phyloP scores from a whole-genome alignment of 2,329 filamentous ascomycete species.

The Cladosporium sp. region DNA sequence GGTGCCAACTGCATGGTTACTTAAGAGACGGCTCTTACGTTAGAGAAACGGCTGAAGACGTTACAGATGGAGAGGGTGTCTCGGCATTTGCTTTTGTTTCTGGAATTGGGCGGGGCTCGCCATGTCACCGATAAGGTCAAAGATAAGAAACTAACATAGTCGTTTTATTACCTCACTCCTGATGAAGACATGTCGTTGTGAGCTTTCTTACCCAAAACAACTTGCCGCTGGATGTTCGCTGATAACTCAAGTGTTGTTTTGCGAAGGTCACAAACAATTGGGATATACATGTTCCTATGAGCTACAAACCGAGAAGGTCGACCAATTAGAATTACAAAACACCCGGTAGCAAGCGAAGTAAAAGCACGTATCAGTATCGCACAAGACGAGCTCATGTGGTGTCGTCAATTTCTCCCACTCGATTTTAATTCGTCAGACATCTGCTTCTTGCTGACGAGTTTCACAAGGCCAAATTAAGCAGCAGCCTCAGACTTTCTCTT shows the following conservation, averaged over 20 bases:
- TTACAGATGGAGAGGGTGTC: background rate
- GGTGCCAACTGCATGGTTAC: constrained; percentile 40
- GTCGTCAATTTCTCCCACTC: background rate
- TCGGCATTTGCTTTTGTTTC: background rate
- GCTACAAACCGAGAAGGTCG: background rate
- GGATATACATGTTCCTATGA: background rate
- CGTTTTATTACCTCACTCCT: background rate
- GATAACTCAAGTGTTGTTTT: background rate
- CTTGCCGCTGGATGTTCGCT: background rate
- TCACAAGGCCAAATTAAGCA: constrained; percentile 13
- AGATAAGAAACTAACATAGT: background rate
- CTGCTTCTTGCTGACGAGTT: background rate
- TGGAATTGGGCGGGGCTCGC: background rate
- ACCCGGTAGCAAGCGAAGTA: background rate
- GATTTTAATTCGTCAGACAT: background rate
- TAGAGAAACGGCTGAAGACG: constrained; percentile 12
- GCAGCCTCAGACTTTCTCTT: constrained; percentile 36
- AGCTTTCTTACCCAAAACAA: background rate
- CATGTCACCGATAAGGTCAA: background rate
- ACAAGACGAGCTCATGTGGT: background rate
- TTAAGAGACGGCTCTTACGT: constrained; percentile 6
- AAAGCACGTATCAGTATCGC: background rate
- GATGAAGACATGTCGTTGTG: background rate
- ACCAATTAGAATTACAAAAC: background rate
- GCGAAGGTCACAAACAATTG: background rate